A percentile compares a stretch with the other conserved stretches of the same genome.
Evolutionary conservation across 83 land plant genomes (phyloP).

Genomic region (Thuja plicata): DNA sequence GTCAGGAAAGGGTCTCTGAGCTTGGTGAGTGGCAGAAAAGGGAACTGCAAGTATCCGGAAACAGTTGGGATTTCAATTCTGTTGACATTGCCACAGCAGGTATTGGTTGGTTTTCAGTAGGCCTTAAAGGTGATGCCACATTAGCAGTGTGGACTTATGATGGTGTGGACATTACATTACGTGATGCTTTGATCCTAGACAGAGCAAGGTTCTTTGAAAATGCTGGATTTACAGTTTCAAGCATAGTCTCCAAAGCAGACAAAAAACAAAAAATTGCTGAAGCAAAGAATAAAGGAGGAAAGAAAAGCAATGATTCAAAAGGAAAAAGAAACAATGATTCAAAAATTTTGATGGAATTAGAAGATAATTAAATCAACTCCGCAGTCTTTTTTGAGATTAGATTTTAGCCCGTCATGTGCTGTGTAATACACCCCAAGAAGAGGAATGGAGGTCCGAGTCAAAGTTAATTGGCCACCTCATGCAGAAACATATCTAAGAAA

Average conservation of each 20-base stretch:
- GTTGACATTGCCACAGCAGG: constrained; percentile 71
- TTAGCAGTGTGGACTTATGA: constrained; percentile 78
- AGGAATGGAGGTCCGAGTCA: neutral
- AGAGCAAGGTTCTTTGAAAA: constrained; percentile 52
- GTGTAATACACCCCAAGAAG: neutral
- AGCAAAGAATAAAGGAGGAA: neutral
- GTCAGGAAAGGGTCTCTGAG: constrained; percentile 60
- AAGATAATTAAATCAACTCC: neutral
- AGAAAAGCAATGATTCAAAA: constrained; percentile 1
- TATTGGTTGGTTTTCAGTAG: constrained; percentile 73
- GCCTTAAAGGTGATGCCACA: constrained; percentile 65
- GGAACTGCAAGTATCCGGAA: constrained; percentile 49
- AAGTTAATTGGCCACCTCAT: neutral
- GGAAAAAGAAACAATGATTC: neutral
- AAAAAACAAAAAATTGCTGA: neutral
- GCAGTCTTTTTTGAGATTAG: neutral
- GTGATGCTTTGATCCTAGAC: constrained; percentile 47
- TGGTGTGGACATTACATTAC: constrained; percentile 50
- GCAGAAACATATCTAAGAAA: neutral
- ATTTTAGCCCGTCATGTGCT: neutral
- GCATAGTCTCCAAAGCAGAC: constrained; percentile 65
- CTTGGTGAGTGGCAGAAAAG: constrained; percentile 66
- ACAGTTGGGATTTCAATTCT: constrained; percentile 61
- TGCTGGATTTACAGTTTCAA: constrained; percentile 64
- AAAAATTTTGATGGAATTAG: neutral